Percentiles rank a stretch among this genome's conserved stretches.
Evolutionary conservation across 306 rosid species (phyloP).

Genomic region (Cotoneaster glaucophyllus): DNA sequence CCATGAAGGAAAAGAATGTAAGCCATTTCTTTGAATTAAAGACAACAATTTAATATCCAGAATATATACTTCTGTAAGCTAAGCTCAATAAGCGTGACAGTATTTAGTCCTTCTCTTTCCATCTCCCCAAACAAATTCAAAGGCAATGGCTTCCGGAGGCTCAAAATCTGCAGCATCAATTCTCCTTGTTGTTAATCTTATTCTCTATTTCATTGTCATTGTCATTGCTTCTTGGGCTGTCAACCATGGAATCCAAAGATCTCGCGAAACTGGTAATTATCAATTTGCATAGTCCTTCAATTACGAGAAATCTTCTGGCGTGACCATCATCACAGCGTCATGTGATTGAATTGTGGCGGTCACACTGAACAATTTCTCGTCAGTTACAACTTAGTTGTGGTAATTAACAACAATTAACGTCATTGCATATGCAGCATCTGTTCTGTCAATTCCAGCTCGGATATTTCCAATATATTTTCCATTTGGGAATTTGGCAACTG

Average conservation of each 20-base stretch:
- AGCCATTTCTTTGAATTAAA: slow-evolving; percentile 44
- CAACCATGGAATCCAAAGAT: slow-evolving; percentile 65
- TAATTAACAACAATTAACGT: background rate
- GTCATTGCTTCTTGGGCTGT: slow-evolving; percentile 81
- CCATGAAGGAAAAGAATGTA: slow-evolving; percentile 48
- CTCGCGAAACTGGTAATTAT: slow-evolving; percentile 54
- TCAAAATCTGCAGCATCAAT: slow-evolving; percentile 48
- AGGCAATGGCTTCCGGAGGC: slow-evolving; percentile 59
- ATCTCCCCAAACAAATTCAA: slow-evolving; percentile 14
- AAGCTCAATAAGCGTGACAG: slow-evolving; percentile 4
- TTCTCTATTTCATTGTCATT: slow-evolving; percentile 51
- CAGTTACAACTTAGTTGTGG: background rate
- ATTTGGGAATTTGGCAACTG: slow-evolving; percentile 84
- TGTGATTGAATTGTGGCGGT: background rate
- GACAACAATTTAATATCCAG: slow-evolving; percentile 12
- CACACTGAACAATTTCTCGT: background rate
- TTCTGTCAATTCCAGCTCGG: slow-evolving; percentile 44
- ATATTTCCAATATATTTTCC: slow-evolving; percentile 82
- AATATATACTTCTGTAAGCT: background rate
- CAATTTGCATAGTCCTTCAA: background rate
- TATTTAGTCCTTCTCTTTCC: slow-evolving; percentile 9
- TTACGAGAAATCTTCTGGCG: background rate
- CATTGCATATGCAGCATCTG: slow-evolving; percentile 52
- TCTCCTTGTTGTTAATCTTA: slow-evolving; percentile 59
- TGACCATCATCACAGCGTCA: background rate